A percentile compares a stretch with the other conserved stretches of the same genome.
Evolutionary conservation across 768 basidiomycete species (phyloP).

Genomic region (Trametes elegans): DNA sequence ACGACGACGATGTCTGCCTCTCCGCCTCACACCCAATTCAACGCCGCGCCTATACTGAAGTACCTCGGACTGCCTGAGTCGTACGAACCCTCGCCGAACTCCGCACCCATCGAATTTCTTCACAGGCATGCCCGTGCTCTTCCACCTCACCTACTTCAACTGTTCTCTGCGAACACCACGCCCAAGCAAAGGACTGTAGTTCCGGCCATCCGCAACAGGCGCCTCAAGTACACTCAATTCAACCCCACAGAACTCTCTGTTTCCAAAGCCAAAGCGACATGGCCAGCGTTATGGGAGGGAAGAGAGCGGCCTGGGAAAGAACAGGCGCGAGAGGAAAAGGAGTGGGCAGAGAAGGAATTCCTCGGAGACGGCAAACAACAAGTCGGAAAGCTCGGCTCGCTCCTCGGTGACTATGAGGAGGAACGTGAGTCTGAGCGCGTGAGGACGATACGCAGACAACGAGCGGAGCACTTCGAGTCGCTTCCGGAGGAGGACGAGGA

Average conservation of each 20-base stretch:
- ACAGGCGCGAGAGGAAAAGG: constrained; percentile 62
- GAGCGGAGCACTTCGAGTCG: constrained; percentile 43
- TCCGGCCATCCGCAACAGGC: constrained; percentile 67
- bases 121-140: constrained; percentile 54
- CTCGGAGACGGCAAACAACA: constrained; percentile 48
- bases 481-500: constrained; percentile 68
- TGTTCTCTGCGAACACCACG: constrained; percentile 42
- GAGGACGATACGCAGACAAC: constrained; percentile 43
- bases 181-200: constrained; percentile 68
- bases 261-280: constrained; percentile 48
- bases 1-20: constrained; percentile 2
- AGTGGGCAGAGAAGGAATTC: constrained; percentile 66
- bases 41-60: constrained; percentile 31
- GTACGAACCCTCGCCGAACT: constrained; percentile 58
- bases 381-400: constrained; percentile 64
- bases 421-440: constrained; percentile 69
- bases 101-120: constrained; percentile 64
- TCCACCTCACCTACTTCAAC: constrained; percentile 58
- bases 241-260: constrained; percentile 57
- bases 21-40: background rate
- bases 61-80: constrained; percentile 59
- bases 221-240: constrained; percentile 58
- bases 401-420: constrained; percentile 74
- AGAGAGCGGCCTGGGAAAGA: constrained; percentile 45
- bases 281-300: constrained; percentile 72